These are phyloP conservation scores for Vitis cinerea DNA, from an alignment of 164 flowering plant species.

Conservation along the genomic window DNA sequence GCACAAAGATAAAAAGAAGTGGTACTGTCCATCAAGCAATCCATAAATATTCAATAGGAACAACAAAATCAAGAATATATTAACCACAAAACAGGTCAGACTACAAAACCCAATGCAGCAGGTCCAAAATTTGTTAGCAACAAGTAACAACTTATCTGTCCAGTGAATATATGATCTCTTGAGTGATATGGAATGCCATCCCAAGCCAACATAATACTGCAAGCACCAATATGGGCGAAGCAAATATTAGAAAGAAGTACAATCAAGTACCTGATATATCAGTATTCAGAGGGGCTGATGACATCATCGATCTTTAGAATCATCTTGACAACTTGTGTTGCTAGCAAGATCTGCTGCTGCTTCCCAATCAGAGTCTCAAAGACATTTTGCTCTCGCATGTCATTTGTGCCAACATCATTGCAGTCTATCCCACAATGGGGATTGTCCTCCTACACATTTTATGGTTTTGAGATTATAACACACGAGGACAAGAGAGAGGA, in stretches of 20 bases:
- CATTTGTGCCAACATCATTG: slow-evolving; percentile 95
- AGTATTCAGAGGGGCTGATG: slow-evolving; percentile 73
- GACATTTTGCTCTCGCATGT: slow-evolving; percentile 94
- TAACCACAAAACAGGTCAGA: not conserved
- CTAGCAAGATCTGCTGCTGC: slow-evolving; percentile 90
- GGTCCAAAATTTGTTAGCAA: not conserved
- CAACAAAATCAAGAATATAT: not conserved
- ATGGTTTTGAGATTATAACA: not conserved
- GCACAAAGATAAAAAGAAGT: too few relatives aligned
- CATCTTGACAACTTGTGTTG: slow-evolving; percentile 99
- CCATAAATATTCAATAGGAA: not conserved
- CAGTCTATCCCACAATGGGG: slow-evolving; percentile 84
- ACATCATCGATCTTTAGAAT: slow-evolving; percentile 94
- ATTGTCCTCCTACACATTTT: slow-evolving; percentile 68
- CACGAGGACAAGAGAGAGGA: not conserved
- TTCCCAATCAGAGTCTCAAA: slow-evolving; percentile 95
- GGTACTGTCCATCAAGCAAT: not conserved
- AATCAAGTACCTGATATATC: slow-evolving; percentile 11
- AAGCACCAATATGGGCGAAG: not conserved
- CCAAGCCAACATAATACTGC: slow-evolving; percentile 1
- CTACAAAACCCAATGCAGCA: not conserved
- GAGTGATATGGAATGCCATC: not conserved
- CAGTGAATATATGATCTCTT: not conserved
- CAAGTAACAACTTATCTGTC: not conserved
- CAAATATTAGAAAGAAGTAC: not conserved